Evolutionary conservation across 306 rosid genomes (phyloP), one percentile per base, ranked within the genome.

Genomic region (Acacia melanoxylon): DNA sequence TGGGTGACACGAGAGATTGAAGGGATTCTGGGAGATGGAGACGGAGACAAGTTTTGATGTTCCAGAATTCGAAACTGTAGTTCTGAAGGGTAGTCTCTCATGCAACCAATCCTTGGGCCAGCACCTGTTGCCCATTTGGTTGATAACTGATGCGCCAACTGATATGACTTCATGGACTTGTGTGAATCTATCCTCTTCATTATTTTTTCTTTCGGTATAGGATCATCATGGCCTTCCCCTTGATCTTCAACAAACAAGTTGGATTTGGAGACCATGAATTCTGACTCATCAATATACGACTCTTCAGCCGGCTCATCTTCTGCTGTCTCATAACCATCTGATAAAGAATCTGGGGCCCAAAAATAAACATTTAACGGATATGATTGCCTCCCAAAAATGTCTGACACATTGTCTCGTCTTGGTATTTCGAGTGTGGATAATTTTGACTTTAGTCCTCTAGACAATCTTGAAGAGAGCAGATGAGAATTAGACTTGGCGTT

Each of bases 71-170:
- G 82, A 82, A 74, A 70, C 68, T 87, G 93, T 82, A 91, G 92
- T 83, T 91, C 91, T 8, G 87, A 73, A 54, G 97, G 97, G 81
- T 90, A 92, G 77, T 90, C 94, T 79, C 98, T 89, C 88, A 92
- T 88, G 87, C 94, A 92, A n/a, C 95, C 94, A 62, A 94, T 94
- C 33, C 95, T 81, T 8, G 97, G 94, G 22, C 95, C 97, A 29
- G 86, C 97, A 51, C 94, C 98, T 6, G 91, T 94, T 72, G 92
- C 84, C 97, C 97, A 94, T 82, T 68, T 89, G 48, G 88, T 83
- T 41, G 91, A 74, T 27, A 94, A 78, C 1, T 90, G 92, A 37
- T 82, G 59, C 65, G 88, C 97, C 83, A 89, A 81, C 89, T 92
- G 95, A 76, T 86, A 92, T 52, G 97, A 89, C 19, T 85, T 91